phyloP scores from a whole-genome alignment of 2,329 filamentous ascomycete genomes.

The Amauroascus niger region DNA sequence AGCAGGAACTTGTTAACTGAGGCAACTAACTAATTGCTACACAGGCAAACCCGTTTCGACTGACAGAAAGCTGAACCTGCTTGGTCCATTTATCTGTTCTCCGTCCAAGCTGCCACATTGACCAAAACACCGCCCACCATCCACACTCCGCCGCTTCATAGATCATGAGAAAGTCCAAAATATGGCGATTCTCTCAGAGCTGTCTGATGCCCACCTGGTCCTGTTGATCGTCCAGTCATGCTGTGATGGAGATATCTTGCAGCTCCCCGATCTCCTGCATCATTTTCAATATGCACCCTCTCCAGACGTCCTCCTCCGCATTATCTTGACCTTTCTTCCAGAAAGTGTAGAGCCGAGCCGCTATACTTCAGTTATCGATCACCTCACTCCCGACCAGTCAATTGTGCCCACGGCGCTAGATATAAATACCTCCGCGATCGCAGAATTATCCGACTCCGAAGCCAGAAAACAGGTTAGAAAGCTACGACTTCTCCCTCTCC shows the following conservation, averaged over 20 bases:
- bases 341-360: conserved; percentile 45
- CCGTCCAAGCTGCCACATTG: conserved; percentile 11
- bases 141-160: background rate
- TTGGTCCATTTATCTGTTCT: no score
- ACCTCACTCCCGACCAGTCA: conserved; percentile 34
- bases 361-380: conserved; percentile 42
- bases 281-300: conserved; percentile 40
- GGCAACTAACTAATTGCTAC: background rate
- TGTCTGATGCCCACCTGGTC: conserved; percentile 49
- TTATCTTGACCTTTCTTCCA: conserved; percentile 54
- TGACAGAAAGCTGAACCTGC: background rate
- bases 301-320: conserved; percentile 47
- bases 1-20: no score
- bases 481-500: conserved; percentile 43
- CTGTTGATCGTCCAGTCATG: conserved; percentile 50
- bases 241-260: conserved; percentile 44
- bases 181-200: conserved; percentile 32
- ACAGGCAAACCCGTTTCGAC: background rate
- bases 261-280: conserved; percentile 45
- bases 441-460: conserved; percentile 40
- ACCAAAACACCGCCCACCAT: background rate
- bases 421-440: conserved; percentile 41
- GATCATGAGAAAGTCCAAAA: conserved; percentile 16
- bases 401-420: conserved; percentile 18
- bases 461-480: conserved; percentile 46